Conservation (phyloP, 108 stramenopile species). For the Pseudonitzschia multiseries region DNA sequence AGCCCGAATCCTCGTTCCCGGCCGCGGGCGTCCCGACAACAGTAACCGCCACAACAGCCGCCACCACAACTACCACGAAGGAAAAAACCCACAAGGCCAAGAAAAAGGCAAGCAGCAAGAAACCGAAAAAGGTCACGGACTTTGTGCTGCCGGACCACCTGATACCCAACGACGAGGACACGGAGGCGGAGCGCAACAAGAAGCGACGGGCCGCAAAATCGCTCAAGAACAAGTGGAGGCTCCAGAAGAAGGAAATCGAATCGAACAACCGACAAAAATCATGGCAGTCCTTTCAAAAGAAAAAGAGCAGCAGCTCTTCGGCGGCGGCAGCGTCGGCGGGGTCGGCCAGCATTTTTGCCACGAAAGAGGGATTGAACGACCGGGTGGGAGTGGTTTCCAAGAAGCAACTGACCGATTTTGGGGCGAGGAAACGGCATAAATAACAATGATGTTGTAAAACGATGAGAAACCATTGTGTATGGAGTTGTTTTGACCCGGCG, state of each 20-base stretch:
- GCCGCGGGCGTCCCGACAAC: slow-evolving; percentile 6
- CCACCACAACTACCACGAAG: background rate
- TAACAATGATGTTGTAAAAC: slow-evolving; percentile 1
- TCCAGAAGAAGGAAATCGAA: slow-evolving; percentile 68
- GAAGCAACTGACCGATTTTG: slow-evolving; percentile 62
- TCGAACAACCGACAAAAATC: slow-evolving; percentile 66
- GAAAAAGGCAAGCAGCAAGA: slow-evolving; percentile 35
- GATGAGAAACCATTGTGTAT: no score
- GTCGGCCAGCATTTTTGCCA: slow-evolving; percentile 67
- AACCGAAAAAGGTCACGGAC: slow-evolving; percentile 44
- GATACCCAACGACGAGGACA: slow-evolving; percentile 66
- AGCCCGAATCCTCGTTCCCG: no score
- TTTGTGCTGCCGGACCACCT: slow-evolving; percentile 78
- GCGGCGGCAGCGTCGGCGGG: no score
- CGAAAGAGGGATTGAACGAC: slow-evolving; percentile 65
- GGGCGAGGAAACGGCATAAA: slow-evolving; percentile 68
- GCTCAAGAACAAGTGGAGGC: slow-evolving; percentile 72
- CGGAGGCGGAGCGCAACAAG: slow-evolving; percentile 53
- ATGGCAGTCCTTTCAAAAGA: slow-evolving; percentile 79
- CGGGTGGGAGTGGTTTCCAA: slow-evolving; percentile 76
- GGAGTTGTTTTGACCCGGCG: no score
- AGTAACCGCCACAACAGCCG: background rate
- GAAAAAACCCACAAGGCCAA: background rate
- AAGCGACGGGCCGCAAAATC: slow-evolving; percentile 73
- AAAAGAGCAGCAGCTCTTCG: slow-evolving; percentile 18